Evolutionary conservation across 1,284 basidiomycete genomes (phyloP).

Genomic region (Phylloboletellus chloephorus): DNA sequence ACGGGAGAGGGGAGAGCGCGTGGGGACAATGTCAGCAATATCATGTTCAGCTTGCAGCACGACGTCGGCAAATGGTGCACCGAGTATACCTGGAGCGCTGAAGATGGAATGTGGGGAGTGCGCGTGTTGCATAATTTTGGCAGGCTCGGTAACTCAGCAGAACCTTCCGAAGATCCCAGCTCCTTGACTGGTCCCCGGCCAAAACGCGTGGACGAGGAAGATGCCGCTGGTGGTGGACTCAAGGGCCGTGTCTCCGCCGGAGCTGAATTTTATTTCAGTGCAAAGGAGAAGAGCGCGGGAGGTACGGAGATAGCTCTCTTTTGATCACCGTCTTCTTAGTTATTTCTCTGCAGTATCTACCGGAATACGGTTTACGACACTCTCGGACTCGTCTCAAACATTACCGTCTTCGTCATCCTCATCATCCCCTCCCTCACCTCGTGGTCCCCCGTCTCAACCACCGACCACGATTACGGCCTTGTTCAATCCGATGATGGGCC

Average conservation of each 20-base stretch:
- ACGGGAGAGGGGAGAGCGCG: conserved; percentile 41
- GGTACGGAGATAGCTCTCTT: conserved; percentile 39
- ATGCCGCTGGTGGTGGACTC: conserved; percentile 83
- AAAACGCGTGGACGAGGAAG: conserved; percentile 84
- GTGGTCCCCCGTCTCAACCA: conserved; percentile 53
- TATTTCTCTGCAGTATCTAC: conserved; percentile 67
- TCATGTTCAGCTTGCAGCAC: conserved; percentile 87
- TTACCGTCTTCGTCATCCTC: conserved; percentile 38
- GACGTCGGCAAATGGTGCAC: conserved; percentile 90
- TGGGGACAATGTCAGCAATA: conserved; percentile 54
- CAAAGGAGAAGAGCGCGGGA: conserved; percentile 89
- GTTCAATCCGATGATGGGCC: conserved; percentile 96
- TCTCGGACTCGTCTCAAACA: conserved; percentile 67
- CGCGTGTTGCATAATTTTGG: conserved; percentile 94
- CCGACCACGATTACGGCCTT: conserved; percentile 93
- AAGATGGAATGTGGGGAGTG: conserved; percentile 90
- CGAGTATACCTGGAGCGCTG: conserved; percentile 92
- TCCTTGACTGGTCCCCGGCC: conserved; percentile 23
- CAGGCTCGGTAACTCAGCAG: conserved; percentile 38
- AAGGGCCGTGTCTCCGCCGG: conserved; percentile 88
- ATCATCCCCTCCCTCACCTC: conserved; percentile 24
- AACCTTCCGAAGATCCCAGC: conserved; percentile 25
- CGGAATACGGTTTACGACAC: conserved; percentile 86
- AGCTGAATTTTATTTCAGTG: conserved; percentile 91
- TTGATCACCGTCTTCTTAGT: conserved; percentile 3